These are phyloP conservation scores for Tagetes patula DNA, from an alignment of 129 eudicot species.

Conservation along the genomic window DNA sequence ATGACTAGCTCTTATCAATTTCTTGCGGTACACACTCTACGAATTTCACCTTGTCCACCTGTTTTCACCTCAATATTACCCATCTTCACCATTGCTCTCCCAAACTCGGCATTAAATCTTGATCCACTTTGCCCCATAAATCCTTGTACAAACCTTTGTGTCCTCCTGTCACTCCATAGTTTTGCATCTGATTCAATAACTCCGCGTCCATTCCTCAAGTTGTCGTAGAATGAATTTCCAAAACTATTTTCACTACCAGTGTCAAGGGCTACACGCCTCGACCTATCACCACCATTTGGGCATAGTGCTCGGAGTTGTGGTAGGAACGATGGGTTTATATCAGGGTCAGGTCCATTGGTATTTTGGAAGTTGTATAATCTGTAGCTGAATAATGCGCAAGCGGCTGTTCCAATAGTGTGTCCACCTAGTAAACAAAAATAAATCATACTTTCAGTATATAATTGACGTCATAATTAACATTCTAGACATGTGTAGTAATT, in stretches of 20 bases:
- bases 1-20: conserved; percentile 25
- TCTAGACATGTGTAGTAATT: background rate
- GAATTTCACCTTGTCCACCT: conserved; percentile 63
- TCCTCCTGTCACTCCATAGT: conserved; percentile 54
- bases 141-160: conserved; percentile 46
- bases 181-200: conserved; percentile 66
- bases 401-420: conserved; percentile 76
- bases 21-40: conserved; percentile 58
- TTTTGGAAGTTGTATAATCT: conserved; percentile 68
- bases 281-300: conserved; percentile 47
- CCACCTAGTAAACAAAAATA: conserved; percentile 44
- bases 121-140: conserved; percentile 45
- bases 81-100: conserved; percentile 78
- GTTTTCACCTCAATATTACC: conserved; percentile 61
- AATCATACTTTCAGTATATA: background rate
- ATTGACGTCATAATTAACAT: background rate
- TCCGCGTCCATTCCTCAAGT: conserved; percentile 57
- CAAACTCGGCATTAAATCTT: conserved; percentile 55
- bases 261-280: conserved; percentile 50
- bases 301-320: conserved; percentile 57
- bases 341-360: conserved; percentile 50
- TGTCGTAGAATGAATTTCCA: conserved; percentile 49
- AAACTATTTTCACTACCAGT: conserved; percentile 47
- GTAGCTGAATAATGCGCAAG: conserved; percentile 60
- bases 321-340: conserved; percentile 49